Conservation (phyloP, 768 basidiomycete genomes). For the Kwoniella shandongensis region DNA sequence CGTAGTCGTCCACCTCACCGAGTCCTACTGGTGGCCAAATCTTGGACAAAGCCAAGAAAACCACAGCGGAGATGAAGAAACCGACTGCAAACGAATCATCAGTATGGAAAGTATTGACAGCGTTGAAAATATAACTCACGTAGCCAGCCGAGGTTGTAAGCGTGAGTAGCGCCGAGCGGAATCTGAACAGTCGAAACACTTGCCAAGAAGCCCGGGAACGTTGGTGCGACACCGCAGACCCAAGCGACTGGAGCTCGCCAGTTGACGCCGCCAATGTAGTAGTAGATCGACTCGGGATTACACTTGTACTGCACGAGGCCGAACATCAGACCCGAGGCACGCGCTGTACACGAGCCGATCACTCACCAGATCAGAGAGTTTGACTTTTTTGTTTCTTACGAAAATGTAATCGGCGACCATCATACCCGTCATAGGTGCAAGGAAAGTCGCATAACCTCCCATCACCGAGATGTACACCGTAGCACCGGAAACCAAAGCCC, state of each 20-base stretch:
- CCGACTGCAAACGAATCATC: conserved; percentile 13
- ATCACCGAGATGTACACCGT: conserved; percentile 39
- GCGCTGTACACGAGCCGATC: neutral
- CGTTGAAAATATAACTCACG: conserved; percentile 7
- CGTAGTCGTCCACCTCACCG: conserved; percentile 36
- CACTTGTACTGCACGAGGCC: conserved; percentile 23
- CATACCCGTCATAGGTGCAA: conserved; percentile 38
- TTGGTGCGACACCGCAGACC: conserved; percentile 31
- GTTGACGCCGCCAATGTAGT: conserved; percentile 30
- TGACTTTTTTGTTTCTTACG: conserved; percentile 27
- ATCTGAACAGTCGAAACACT: conserved; percentile 20
- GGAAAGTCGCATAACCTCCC: conserved; percentile 33
- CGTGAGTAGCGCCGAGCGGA: conserved; percentile 10
- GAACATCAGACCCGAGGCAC: neutral
- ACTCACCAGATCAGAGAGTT: conserved; percentile 24
- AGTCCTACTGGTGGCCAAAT: conserved; percentile 27
- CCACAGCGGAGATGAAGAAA: conserved; percentile 27
- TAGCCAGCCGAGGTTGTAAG: conserved; percentile 27
- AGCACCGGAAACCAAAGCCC: conserved; percentile 37
- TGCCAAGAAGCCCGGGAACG: conserved; percentile 42
- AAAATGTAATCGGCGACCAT: conserved; percentile 40
- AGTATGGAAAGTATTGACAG: neutral
- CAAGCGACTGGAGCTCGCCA: conserved; percentile 36
- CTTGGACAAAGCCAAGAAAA: conserved; percentile 30
- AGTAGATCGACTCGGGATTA: conserved; percentile 26